phyloP scores from a whole-genome alignment of 1,139 yeast species.

The Sugiyamaella neomexicana region DNA sequence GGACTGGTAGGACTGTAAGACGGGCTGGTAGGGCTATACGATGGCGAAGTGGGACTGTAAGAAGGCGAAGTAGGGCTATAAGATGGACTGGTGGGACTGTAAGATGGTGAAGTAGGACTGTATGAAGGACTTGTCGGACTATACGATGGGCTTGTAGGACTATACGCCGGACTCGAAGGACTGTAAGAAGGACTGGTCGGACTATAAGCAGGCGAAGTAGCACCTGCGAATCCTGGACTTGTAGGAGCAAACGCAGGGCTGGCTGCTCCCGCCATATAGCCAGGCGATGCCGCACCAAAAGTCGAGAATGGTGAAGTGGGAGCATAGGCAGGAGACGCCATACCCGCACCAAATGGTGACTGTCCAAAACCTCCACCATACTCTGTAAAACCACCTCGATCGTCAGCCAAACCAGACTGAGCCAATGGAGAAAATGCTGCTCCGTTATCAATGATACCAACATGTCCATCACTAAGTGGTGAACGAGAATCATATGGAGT shows the following conservation, averaged over 20 bases:
- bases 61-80: slow-evolving; percentile 63
- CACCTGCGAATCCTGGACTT: slow-evolving; percentile 68
- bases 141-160: slow-evolving; percentile 75
- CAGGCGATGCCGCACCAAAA: slow-evolving; percentile 72
- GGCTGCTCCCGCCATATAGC: slow-evolving; percentile 62
- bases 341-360: slow-evolving; percentile 53
- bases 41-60: slow-evolving; percentile 59
- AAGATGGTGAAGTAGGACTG: slow-evolving; percentile 70
- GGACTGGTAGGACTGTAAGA: slow-evolving; percentile 49
- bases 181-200: slow-evolving; percentile 67
- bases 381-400: slow-evolving; percentile 88
- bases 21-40: slow-evolving; percentile 64
- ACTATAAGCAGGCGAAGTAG: slow-evolving; percentile 60
- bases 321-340: slow-evolving; percentile 63
- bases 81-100: slow-evolving; percentile 62
- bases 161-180: slow-evolving; percentile 70
- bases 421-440: slow-evolving; percentile 84
- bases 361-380: slow-evolving; percentile 63
- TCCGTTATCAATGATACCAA: slow-evolving; percentile 73
- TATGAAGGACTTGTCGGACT: slow-evolving; percentile 73
- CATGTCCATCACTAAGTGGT: slow-evolving; percentile 71
- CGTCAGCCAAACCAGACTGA: slow-evolving; percentile 79
- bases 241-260: slow-evolving; percentile 67
- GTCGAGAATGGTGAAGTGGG: slow-evolving; percentile 61
- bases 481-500: slow-evolving; percentile 88